These are phyloP conservation scores for Balakata baccata DNA, from an alignment of 345 rosid species.

Conservation along the genomic window DNA sequence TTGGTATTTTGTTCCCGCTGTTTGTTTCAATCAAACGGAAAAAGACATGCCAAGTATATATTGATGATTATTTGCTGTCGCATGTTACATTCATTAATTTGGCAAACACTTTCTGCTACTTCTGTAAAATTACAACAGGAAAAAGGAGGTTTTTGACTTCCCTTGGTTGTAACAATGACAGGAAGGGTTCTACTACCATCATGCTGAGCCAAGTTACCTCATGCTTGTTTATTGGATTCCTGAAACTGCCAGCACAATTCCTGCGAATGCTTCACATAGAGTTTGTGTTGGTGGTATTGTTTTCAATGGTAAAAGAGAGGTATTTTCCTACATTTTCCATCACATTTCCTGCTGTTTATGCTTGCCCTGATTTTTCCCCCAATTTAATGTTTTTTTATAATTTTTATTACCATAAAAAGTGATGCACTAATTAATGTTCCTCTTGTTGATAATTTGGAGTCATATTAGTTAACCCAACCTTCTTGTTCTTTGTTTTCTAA, in stretches of 20 bases:
- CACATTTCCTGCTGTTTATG: no score
- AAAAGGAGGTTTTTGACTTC: not conserved
- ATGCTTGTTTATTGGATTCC: constrained; percentile 87
- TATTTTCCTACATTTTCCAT: constrained; percentile 13
- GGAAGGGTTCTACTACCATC: constrained; percentile 79
- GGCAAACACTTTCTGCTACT: not conserved
- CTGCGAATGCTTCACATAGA: constrained; percentile 71
- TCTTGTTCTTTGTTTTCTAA: no score
- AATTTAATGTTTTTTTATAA: no score
- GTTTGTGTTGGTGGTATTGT: constrained; percentile 70
- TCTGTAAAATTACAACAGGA: not conserved
- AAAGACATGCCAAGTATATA: not conserved
- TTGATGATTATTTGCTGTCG: not conserved
- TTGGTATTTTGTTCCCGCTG: not conserved
- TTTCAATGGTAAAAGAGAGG: constrained; percentile 69
- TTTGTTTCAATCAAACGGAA: not conserved
- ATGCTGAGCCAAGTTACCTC: constrained; percentile 74
- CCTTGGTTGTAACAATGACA: constrained; percentile 16
- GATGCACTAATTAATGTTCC: no score
- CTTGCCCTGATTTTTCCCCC: no score
- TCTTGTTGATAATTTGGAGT: no score
- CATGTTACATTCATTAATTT: not conserved
- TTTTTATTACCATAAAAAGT: no score
- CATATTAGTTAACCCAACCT: no score
- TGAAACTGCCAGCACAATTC: constrained; percentile 50